Evolutionary conservation across 2,329 filamentous ascomycete genomes (phyloP).

Genomic region (Bipolaris cookei): DNA sequence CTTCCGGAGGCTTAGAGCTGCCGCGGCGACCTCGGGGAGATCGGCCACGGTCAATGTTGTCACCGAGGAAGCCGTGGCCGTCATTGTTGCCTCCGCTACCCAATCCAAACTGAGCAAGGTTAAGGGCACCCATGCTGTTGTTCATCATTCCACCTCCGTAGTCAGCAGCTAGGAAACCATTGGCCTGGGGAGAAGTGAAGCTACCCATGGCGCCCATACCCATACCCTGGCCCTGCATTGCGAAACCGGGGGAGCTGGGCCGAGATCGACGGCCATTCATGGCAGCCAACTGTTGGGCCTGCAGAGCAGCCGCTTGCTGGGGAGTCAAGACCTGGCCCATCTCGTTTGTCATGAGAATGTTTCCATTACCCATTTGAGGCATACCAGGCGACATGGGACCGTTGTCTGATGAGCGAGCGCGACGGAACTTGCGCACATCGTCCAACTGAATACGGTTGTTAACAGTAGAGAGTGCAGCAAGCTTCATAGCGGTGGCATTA

Average conservation of each 20-base stretch:
- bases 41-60: conserved; percentile 85
- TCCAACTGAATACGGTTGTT: conserved; percentile 98
- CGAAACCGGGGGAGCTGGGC: conserved; percentile 85
- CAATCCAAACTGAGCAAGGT: conserved; percentile 71
- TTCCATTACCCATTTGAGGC: conserved; percentile 68
- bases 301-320: conserved; percentile 59
- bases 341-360: conserved; percentile 93
- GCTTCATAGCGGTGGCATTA: conserved; percentile 98
- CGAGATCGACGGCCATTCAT: conserved; percentile 83
- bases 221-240: conserved; percentile 66
- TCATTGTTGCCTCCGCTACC: conserved; percentile 50
- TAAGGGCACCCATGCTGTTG: conserved; percentile 73
- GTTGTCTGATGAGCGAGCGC: conserved; percentile 85
- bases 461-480: conserved; percentile 93
- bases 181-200: conserved; percentile 89
- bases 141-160: conserved; percentile 74
- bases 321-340: conserved; percentile 82
- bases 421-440: conserved; percentile 94
- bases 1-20: conserved; percentile 96
- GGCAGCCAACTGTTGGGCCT: conserved; percentile 80
- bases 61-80: conserved; percentile 86
- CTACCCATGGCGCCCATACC: conserved; percentile 66
- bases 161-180: conserved; percentile 90
- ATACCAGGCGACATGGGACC: conserved; percentile 70
- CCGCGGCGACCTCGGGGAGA: conserved; percentile 91